Evolutionary conservation across 306 rosid species (phyloP).

Genomic region (Adenanthera pavonina): DNA sequence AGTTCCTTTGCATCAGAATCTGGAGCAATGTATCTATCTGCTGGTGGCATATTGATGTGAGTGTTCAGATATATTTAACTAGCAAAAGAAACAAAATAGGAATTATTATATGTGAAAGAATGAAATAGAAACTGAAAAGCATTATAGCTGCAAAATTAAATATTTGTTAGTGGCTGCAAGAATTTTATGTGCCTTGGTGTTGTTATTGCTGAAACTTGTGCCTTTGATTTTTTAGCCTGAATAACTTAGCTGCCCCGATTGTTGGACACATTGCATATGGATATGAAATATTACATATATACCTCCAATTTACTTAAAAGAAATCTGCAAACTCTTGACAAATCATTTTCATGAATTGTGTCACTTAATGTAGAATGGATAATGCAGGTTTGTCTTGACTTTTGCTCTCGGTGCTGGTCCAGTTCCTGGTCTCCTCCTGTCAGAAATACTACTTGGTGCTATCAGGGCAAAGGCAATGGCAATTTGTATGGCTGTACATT

Average conservation of each 20-base stretch:
- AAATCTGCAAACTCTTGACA: constrained; percentile 21
- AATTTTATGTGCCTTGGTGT: constrained; percentile 1
- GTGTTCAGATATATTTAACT: constrained; percentile 46
- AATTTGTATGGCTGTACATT: constrained; percentile 83
- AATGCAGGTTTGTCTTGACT: constrained; percentile 69
- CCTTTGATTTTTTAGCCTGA: constrained; percentile 17
- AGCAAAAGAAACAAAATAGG: background rate
- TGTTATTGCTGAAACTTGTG: background rate
- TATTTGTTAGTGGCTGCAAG: background rate
- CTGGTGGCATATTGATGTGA: constrained; percentile 88
- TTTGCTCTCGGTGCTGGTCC: constrained; percentile 87
- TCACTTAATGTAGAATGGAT: constrained; percentile 37
- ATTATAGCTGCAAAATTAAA: background rate
- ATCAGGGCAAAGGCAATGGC: constrained; percentile 92
- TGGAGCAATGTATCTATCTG: constrained; percentile 66
- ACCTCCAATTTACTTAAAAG: constrained; percentile 23
- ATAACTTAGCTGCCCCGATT: constrained; percentile 26
- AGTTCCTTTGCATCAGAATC: constrained; percentile 61
- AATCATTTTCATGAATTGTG: constrained; percentile 16
- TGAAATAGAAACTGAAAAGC: background rate
- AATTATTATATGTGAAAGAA: background rate
- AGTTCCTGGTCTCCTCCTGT: constrained; percentile 81
- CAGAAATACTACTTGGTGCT: constrained; percentile 71
- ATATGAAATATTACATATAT: constrained; percentile 17
- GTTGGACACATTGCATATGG: constrained; percentile 17